Evolutionary conservation across 768 basidiomycete genomes (phyloP).

Genomic region (Punctularia strigosozonata): DNA sequence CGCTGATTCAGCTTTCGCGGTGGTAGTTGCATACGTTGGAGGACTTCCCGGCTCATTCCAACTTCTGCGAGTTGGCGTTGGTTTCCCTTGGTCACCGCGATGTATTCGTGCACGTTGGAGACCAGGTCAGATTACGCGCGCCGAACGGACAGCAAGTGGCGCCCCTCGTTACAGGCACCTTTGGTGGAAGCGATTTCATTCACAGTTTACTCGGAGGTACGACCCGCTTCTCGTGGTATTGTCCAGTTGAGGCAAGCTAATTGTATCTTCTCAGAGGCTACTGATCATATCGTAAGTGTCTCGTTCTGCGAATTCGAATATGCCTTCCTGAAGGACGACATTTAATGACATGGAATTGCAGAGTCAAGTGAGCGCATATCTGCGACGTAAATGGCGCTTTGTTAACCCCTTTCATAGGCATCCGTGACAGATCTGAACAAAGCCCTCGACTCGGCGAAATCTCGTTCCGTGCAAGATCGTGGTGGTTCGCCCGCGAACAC

Average conservation of each 20-base stretch:
- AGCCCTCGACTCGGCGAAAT: slow-evolving; percentile 55
- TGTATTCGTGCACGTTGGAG: slow-evolving; percentile 84
- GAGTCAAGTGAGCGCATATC: slow-evolving; percentile 15
- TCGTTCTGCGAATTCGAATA: neutral
- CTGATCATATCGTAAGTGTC: slow-evolving; percentile 43
- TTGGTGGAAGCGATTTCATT: slow-evolving; percentile 70
- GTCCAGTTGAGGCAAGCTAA: neutral
- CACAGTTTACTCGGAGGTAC: slow-evolving; percentile 65
- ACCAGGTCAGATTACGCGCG: slow-evolving; percentile 60
- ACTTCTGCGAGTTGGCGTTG: slow-evolving; percentile 81
- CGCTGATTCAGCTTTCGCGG: too few relatives aligned
- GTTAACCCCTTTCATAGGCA: slow-evolving; percentile 32
- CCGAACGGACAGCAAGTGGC: slow-evolving; percentile 68
- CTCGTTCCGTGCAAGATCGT: slow-evolving; percentile 20
- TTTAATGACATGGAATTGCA: slow-evolving; percentile 5
- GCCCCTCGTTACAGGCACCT: slow-evolving; percentile 75
- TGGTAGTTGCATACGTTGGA: slow-evolving; percentile 69
- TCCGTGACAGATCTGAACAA: slow-evolving; percentile 83
- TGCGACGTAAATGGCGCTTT: slow-evolving; percentile 6
- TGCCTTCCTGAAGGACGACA: neutral
- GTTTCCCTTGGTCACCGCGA: slow-evolving; percentile 60
- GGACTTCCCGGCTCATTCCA: slow-evolving; percentile 83
- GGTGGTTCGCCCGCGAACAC: slow-evolving; percentile 30
- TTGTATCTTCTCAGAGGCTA: slow-evolving; percentile 33
- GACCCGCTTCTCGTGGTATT: slow-evolving; percentile 12